Percentiles rank a stretch among this genome's conserved stretches.
phyloP scores from a whole-genome alignment of 2,329 filamentous ascomycete genomes.

The Plectosphaerella plurivora region DNA sequence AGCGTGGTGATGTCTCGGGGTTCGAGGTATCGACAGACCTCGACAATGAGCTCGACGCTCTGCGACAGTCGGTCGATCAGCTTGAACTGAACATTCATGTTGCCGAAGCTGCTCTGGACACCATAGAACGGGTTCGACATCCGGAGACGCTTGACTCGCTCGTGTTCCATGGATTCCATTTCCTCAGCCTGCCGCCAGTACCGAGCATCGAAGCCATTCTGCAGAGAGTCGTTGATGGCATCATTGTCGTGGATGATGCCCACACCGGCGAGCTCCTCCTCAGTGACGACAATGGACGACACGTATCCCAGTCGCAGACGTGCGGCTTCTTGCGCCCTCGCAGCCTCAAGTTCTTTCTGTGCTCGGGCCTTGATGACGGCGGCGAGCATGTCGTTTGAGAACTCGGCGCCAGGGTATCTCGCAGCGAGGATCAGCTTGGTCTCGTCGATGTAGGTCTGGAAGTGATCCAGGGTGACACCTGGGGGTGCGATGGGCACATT shows the following conservation, averaged over 20 bases:
- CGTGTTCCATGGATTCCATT: background rate
- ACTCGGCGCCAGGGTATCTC: background rate
- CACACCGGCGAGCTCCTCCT: background rate
- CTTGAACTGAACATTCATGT: constrained; percentile 25
- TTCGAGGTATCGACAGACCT: constrained; percentile 49
- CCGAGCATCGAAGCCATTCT: background rate
- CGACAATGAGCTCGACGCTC: constrained; percentile 47
- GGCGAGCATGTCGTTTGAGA: constrained; percentile 1
- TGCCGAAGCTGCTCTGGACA: background rate
- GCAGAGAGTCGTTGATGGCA: constrained; percentile 4
- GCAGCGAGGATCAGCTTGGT: background rate
- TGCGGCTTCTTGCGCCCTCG: background rate
- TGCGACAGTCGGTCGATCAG: constrained; percentile 38
- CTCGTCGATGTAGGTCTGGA: background rate
- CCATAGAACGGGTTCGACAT: background rate
- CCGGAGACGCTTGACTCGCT: background rate
- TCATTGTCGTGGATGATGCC: constrained; percentile 2
- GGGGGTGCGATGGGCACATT: background rate
- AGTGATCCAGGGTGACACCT: background rate
- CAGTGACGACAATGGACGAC: background rate
- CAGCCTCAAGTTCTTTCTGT: background rate
- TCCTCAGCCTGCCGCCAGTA: background rate
- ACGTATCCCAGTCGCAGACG: background rate
- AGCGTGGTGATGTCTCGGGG: constrained; percentile 56
- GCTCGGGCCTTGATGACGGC: background rate